Conservation (phyloP, 1,284 basidiomycete genomes). For the Vanrija sp. region DNA sequence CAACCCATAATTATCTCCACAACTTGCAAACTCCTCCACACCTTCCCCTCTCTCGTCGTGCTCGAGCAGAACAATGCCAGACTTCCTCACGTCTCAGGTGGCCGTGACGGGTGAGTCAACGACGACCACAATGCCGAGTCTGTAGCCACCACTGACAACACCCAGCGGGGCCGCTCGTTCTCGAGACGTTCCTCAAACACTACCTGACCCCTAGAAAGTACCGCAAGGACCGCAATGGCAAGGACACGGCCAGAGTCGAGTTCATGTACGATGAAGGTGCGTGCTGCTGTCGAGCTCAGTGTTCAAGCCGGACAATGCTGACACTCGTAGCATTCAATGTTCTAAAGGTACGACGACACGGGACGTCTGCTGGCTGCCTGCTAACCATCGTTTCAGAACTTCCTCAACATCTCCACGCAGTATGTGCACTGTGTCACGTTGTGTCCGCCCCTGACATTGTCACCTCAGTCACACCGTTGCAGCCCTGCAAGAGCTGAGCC, state of each 20-base stretch:
- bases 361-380: neutral
- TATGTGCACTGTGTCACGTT: constrained; percentile 19
- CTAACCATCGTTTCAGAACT: constrained; percentile 50
- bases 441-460: neutral
- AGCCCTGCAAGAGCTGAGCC: constrained; percentile 78
- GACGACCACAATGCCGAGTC: neutral
- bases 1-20: too few species aligned
- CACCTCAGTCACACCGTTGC: constrained; percentile 66
- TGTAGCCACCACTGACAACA: neutral
- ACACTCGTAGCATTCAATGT: constrained; percentile 60
- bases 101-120: constrained; percentile 30
- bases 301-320: constrained; percentile 6
- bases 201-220: constrained; percentile 63
- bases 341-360: constrained; percentile 59
- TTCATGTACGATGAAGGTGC: constrained; percentile 69
- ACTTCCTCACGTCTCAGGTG: constrained; percentile 35
- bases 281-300: constrained; percentile 6
- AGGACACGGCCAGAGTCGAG: constrained; percentile 64
- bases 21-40: too few species aligned
- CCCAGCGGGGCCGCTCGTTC: constrained; percentile 61
- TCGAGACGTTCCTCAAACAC: constrained; percentile 76
- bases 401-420: constrained; percentile 58
- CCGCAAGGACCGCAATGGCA: constrained; percentile 33
- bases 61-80: constrained; percentile 24
- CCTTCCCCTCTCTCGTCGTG: too few species aligned